Evolutionary conservation across 129 eudicot species (phyloP).

Genomic region (Glebionis coronaria): DNA sequence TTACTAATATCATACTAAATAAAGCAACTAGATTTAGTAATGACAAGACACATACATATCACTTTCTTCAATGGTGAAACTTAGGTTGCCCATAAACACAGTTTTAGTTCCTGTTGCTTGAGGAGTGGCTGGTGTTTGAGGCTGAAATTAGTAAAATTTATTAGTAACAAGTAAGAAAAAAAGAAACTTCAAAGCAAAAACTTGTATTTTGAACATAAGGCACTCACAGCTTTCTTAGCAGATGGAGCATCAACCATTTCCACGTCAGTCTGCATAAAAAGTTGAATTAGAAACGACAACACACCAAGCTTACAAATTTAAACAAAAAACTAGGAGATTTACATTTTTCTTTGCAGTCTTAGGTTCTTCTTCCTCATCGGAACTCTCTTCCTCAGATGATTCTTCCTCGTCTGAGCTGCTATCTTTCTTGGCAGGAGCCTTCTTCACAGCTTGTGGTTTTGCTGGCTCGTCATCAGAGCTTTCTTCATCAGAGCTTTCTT

Average conservation of each 20-base stretch:
- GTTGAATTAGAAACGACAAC: background rate
- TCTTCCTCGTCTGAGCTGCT: conserved; percentile 27
- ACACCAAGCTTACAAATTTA: background rate
- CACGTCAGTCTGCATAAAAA: conserved; percentile 45
- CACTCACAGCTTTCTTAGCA: conserved; percentile 50
- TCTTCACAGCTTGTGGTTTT: conserved; percentile 30
- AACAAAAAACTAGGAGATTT: background rate
- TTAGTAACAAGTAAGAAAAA: background rate
- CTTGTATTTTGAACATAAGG: background rate
- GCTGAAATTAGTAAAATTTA: conserved; percentile 34
- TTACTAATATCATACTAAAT: background rate
- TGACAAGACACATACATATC: conserved; percentile 58
- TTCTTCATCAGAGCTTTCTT: conserved; percentile 35
- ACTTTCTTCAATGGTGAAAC: conserved; percentile 43
- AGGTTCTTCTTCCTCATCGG: conserved; percentile 51
- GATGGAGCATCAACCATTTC: conserved; percentile 64
- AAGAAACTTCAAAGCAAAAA: background rate
- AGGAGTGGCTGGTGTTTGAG: conserved; percentile 66
- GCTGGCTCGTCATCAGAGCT: conserved; percentile 46
- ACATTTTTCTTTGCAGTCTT: conserved; percentile 51
- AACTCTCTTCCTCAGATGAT: conserved; percentile 40
- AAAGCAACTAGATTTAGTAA: background rate
- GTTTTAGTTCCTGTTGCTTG: conserved; percentile 72
- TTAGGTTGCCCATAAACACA: conserved; percentile 77
- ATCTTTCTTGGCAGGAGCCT: conserved; percentile 26